phyloP scores from a whole-genome alignment of 2,329 filamentous ascomycete species.

The Sphaerulina vaccinii region DNA sequence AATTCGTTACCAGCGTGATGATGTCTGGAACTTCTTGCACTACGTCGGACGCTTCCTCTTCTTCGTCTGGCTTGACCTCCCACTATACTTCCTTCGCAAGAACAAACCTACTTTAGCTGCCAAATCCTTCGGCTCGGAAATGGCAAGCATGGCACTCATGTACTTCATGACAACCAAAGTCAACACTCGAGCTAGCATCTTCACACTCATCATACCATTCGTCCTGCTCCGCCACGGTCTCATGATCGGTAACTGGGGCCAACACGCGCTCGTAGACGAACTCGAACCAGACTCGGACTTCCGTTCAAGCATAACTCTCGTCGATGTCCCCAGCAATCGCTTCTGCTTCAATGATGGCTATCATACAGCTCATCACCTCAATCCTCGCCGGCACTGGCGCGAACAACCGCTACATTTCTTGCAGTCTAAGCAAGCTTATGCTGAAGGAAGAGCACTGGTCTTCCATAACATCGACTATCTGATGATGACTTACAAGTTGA shows the following conservation, averaged over 20 bases:
- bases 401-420: slow-evolving; percentile 75
- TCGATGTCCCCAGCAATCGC: slow-evolving; percentile 77
- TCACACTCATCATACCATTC: slow-evolving; percentile 67
- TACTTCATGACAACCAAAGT: slow-evolving; percentile 50
- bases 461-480: slow-evolving; percentile 82
- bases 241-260: slow-evolving; percentile 83
- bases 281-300: slow-evolving; percentile 74
- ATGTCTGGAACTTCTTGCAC: slow-evolving; percentile 62
- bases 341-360: slow-evolving; percentile 83
- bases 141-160: slow-evolving; percentile 55
- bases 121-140: slow-evolving; percentile 62
- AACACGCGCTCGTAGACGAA: slow-evolving; percentile 77
- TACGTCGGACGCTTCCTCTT: slow-evolving; percentile 74
- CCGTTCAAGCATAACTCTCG: slow-evolving; percentile 73
- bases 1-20: slow-evolving; percentile 72
- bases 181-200: slow-evolving; percentile 59
- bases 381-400: slow-evolving; percentile 76
- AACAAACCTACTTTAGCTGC: slow-evolving; percentile 56
- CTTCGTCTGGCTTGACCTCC: slow-evolving; percentile 72
- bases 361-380: slow-evolving; percentile 77
- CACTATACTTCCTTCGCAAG: slow-evolving; percentile 68
- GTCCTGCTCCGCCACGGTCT: slow-evolving; percentile 65
- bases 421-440: slow-evolving; percentile 65
- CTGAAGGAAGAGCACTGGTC: slow-evolving; percentile 66
- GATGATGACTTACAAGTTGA: slow-evolving; percentile 67